Evolutionary conservation across 371 early-diverging fungal genomes (phyloP).

Genomic region (Mortierella sp.): DNA sequence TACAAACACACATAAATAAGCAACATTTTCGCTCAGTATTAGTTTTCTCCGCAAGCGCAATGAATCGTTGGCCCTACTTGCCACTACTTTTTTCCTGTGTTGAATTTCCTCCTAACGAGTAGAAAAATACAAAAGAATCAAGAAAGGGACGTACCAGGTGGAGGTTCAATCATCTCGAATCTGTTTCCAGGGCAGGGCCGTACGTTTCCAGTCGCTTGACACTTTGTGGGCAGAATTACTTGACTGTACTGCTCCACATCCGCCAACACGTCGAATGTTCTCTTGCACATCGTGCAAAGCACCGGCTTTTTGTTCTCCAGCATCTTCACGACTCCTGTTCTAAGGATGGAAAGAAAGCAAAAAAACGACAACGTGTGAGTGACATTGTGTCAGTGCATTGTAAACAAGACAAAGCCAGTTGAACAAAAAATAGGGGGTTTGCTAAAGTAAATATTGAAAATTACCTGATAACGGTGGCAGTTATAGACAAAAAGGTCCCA

Average conservation of each 20-base stretch:
- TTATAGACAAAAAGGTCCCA: conserved; percentile 71
- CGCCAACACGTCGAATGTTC: conserved; percentile 62
- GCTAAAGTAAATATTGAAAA: neutral
- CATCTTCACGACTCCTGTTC: conserved; percentile 74
- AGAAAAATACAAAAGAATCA: neutral
- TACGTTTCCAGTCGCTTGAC: conserved; percentile 57
- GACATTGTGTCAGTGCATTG: neutral
- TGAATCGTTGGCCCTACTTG: no score
- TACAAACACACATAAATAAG: conserved; percentile 9
- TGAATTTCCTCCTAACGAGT: neutral
- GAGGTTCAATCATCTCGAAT: conserved; percentile 57
- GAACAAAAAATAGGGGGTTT: neutral
- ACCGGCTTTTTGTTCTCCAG: conserved; percentile 66
- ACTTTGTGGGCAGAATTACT: conserved; percentile 67
- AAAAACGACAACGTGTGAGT: neutral
- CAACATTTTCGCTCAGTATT: neutral
- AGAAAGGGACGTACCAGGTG: conserved; percentile 18
- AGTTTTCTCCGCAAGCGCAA: neutral
- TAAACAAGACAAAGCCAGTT: neutral
- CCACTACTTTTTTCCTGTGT: neutral
- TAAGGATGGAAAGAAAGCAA: neutral
- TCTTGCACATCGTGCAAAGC: conserved; percentile 66
- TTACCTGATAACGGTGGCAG: conserved; percentile 76
- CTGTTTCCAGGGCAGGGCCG: conserved; percentile 59
- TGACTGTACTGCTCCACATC: conserved; percentile 75